A percentile compares a stretch with the other conserved stretches of the same genome.
Evolutionary conservation across 2,329 filamentous ascomycete genomes (phyloP).

Genomic region (Cladorrhinum sp.): DNA sequence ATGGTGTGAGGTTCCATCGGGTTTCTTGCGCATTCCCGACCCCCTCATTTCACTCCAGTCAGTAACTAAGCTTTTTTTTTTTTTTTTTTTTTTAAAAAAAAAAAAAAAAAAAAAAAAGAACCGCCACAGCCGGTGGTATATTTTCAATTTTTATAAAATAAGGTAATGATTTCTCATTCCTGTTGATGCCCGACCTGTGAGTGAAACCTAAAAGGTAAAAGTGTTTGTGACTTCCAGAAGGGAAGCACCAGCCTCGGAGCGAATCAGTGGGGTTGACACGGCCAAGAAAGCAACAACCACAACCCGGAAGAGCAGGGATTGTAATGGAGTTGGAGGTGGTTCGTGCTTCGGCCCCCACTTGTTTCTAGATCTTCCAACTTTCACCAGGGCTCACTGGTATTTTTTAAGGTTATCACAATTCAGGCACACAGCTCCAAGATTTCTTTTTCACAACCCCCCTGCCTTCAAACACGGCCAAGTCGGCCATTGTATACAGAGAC

Average conservation of each 20-base stretch:
- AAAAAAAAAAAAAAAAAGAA: no score
- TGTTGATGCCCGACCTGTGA: not conserved
- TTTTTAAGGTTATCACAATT: not conserved
- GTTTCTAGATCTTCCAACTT: not conserved
- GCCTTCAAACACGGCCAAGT: not conserved
- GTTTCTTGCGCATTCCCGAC: slow-evolving; percentile 4
- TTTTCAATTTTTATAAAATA: not conserved
- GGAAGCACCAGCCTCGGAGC: not conserved
- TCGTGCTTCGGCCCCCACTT: slow-evolving; percentile 2
- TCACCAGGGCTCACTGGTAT: not conserved
- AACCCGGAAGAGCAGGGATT: not conserved
- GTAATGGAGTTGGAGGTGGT: not conserved
- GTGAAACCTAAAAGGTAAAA: not conserved
- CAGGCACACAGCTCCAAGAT: not conserved
- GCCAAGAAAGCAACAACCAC: not conserved
- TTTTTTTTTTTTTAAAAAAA: no score
- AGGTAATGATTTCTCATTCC: not conserved
- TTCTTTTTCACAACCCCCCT: not conserved
- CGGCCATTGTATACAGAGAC: not conserved
- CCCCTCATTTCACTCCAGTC: not conserved
- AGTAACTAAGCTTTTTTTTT: not conserved
- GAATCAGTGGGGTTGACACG: not conserved
- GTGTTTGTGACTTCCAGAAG: not conserved
- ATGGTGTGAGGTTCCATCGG: slow-evolving; percentile 9
- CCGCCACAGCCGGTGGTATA: not conserved